Conservation (phyloP, 116 monocot genomes). For the Thalassia testudinum region DNA sequence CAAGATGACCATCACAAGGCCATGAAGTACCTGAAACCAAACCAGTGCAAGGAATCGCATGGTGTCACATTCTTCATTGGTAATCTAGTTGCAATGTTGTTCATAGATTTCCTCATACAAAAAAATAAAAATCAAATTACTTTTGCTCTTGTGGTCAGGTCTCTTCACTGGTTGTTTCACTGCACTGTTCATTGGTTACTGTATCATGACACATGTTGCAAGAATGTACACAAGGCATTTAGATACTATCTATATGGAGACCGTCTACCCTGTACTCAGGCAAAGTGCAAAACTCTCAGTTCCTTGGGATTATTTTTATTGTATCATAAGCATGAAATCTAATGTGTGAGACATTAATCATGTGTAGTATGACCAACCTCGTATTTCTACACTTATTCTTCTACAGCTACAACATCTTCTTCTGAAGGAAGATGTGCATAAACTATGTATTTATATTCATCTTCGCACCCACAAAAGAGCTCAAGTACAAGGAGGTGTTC, state of each 20-base stretch:
- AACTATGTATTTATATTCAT: slow-evolving; percentile 96
- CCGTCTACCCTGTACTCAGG: too few relatives aligned
- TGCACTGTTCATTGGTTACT: slow-evolving; percentile 67
- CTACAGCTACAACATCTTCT: slow-evolving; percentile 89
- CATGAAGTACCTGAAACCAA: slow-evolving; percentile 89
- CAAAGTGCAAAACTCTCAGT: too few relatives aligned
- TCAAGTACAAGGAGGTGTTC: too few relatives aligned
- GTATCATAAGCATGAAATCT: too few relatives aligned
- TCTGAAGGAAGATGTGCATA: slow-evolving; percentile 79
- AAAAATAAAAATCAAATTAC: too few relatives aligned
- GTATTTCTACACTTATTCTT: slow-evolving; percentile 82
- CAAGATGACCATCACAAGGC: slow-evolving; percentile 66
- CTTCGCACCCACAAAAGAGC: slow-evolving; percentile 57
- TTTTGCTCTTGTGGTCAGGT: slow-evolving; percentile 21
- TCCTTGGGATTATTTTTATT: too few relatives aligned
- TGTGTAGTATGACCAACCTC: slow-evolving; percentile 76
- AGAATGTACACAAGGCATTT: slow-evolving; percentile 61
- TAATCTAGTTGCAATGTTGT: neutral
- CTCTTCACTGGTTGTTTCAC: slow-evolving; percentile 83
- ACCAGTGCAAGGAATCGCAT: slow-evolving; percentile 42
- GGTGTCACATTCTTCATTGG: too few relatives aligned
- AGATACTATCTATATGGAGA: too few relatives aligned
- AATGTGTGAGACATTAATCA: too few relatives aligned
- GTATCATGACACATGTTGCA: slow-evolving; percentile 83
- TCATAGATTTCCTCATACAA: neutral